Evolutionary conservation across 805 yeast genomes (phyloP).

Genomic region (Candida taoyuanica): DNA sequence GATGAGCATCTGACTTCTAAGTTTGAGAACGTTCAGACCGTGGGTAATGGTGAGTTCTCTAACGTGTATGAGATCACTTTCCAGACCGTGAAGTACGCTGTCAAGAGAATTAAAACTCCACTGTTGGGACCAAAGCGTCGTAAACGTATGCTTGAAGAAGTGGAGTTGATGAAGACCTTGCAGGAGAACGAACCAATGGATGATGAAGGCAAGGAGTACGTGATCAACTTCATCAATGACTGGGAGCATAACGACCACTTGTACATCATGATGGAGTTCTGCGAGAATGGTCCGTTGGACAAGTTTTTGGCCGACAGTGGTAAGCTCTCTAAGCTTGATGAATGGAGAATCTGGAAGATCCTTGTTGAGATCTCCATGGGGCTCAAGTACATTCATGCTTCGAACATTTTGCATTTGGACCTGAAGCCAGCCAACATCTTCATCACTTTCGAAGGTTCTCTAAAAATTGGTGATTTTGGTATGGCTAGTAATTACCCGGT

Average conservation of each 20-base stretch:
- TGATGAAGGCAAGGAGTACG: conserved; percentile 68
- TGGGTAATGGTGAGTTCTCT: conserved; percentile 89
- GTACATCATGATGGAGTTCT: conserved; percentile 91
- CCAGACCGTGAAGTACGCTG: conserved; percentile 68
- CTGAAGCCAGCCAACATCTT: conserved; percentile 93
- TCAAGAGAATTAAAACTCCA: conserved; percentile 76
- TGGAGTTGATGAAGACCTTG: conserved; percentile 53
- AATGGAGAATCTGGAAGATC: conserved; percentile 97
- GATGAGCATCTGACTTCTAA: conserved; percentile 44
- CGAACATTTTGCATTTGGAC: conserved; percentile 79
- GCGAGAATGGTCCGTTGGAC: conserved; percentile 90
- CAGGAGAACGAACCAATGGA: conserved; percentile 36
- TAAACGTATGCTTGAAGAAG: conserved; percentile 65
- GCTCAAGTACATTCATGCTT: conserved; percentile 71
- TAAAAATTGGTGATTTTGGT: conserved; percentile 96
- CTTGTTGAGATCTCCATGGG: conserved; percentile 80
- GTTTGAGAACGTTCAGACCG: conserved; percentile 57
- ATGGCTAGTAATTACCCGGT: conserved; percentile 82
- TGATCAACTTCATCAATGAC: conserved; percentile 73
- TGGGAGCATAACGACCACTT: conserved; percentile 77
- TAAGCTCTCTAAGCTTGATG: conserved; percentile 75
- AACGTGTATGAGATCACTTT: conserved; percentile 78
- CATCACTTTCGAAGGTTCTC: conserved; percentile 88
- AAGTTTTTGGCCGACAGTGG: conserved; percentile 76
- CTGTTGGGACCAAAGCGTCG: conserved; percentile 53